Base-by-base conservation (phyloP, 306 rosid genomes). In the Cicer pinnatifidum region DNA sequence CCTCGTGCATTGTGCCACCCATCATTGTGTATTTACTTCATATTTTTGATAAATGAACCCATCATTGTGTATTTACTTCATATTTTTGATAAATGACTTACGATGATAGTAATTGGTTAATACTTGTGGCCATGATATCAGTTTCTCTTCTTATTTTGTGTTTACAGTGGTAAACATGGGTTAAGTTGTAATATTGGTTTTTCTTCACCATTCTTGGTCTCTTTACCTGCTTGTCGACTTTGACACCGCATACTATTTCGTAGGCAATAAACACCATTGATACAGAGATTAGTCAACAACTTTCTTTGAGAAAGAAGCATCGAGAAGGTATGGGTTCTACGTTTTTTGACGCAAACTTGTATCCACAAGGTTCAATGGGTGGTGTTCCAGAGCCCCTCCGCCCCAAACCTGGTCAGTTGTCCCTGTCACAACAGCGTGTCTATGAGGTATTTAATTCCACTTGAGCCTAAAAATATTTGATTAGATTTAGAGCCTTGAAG, bases 401-500 rank as follows among this genome's bases (percentile, higher is more conserved):
- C 38, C 97, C 99, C 73, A 94, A 91, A 79, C 96, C 99, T 17
- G 99, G 99, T 48, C 99, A 94, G 75, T 65, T 94, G 84, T 83
- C 97, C 19, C 80, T 85, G 69, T 87, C 95, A 50, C 99, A 94
- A 74, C 99, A 94, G 68, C 90, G 99, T 4, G 99, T 95, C 43
- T 95, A 95, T 80, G 97, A 95, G 96, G 99, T 92, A 69, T 56
- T 54, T 71, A 54, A 50, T 80, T 77, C 53, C 39, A 20, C 46
- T 72, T 61, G 6, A 19, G 6, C 20, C 63, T 67, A 52, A 16
- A 66, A 56, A 33, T 37, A 1, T 75, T n/a, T 46, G 41, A 39
- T 61, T 9, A 58, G 33, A 41, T 53, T 10, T 33, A 52, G 67
- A 33, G 59, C 45, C 59, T 13, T 6, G 70, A 78, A 28, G 58